These are phyloP conservation scores for Onygenales sp. DNA, from an alignment of 2,329 filamentous ascomycete species.

Conservation along the genomic window DNA sequence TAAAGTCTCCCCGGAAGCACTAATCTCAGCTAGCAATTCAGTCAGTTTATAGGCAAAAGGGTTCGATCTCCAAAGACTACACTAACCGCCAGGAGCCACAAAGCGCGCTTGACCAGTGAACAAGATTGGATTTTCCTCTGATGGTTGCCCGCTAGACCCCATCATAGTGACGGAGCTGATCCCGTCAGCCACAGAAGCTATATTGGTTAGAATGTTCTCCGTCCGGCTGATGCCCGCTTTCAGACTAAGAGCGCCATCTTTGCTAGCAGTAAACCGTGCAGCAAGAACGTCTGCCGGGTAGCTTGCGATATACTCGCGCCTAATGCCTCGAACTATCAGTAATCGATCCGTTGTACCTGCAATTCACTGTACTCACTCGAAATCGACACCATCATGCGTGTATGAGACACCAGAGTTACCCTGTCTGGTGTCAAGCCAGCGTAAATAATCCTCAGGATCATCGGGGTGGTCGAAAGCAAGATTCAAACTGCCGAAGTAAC, in stretches of 20 bases:
- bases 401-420: slow-evolving; percentile 27
- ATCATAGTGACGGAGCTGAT: slow-evolving; percentile 18
- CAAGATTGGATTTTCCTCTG: neutral
- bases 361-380: too few species aligned
- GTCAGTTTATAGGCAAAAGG: too few species aligned
- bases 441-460: slow-evolving; percentile 20
- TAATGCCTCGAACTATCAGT: neutral
- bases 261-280: slow-evolving; percentile 15
- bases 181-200: slow-evolving; percentile 20
- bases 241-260: slow-evolving; percentile 17
- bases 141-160: slow-evolving; percentile 3
- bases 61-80: too few species aligned
- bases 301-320: slow-evolving; percentile 22
- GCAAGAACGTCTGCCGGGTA: slow-evolving; percentile 29
- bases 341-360: too few species aligned
- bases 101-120: neutral
- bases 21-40: too few species aligned
- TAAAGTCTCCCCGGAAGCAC: too few species aligned
- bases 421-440: slow-evolving; percentile 26
- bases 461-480: slow-evolving; percentile 24
- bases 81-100: neutral
- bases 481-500: slow-evolving; percentile 24
- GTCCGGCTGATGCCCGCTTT: slow-evolving; percentile 7
- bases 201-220: slow-evolving; percentile 27
- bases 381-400: slow-evolving; percentile 15